phyloP scores from a whole-genome alignment of 345 rosid species.

The Sonneratia alba region DNA sequence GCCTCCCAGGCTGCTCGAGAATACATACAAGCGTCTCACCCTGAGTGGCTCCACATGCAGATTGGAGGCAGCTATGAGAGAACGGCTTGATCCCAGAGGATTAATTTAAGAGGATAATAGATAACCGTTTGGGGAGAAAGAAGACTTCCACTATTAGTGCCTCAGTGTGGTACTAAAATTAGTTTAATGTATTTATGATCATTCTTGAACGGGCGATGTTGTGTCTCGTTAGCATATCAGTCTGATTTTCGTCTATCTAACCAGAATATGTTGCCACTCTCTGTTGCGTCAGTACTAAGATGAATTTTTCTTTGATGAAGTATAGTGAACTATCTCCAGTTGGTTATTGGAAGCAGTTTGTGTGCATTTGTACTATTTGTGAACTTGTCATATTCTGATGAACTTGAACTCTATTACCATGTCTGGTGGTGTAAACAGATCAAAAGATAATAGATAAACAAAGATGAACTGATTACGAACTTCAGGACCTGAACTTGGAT shows the following conservation, averaged over 20 bases:
- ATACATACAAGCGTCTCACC: constrained; percentile 42
- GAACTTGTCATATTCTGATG: too few relatives aligned
- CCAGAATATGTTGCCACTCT: neutral
- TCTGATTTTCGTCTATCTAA: neutral
- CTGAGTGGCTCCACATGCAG: constrained; percentile 89
- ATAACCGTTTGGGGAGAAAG: neutral
- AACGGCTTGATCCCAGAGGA: constrained; percentile 20
- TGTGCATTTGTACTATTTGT: neutral
- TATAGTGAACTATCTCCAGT: neutral
- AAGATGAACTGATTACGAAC: neutral
- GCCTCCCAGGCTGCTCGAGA: constrained; percentile 54
- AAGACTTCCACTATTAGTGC: neutral
- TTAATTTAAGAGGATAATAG: too few relatives aligned
- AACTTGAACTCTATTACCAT: neutral
- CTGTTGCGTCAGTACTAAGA: neutral
- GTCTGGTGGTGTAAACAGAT: neutral
- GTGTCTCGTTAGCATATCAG: neutral
- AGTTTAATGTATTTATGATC: neutral
- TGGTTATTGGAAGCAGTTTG: neutral
- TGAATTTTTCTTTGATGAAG: neutral
- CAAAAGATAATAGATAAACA: neutral
- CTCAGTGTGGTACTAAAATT: neutral
- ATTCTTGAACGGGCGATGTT: neutral
- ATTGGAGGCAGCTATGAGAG: constrained; percentile 53
- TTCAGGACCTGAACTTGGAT: constrained; percentile 32